These are phyloP conservation scores for Fomitopsis palustris DNA, from an alignment of 1,284 basidiomycete species.

Conservation along the genomic window DNA sequence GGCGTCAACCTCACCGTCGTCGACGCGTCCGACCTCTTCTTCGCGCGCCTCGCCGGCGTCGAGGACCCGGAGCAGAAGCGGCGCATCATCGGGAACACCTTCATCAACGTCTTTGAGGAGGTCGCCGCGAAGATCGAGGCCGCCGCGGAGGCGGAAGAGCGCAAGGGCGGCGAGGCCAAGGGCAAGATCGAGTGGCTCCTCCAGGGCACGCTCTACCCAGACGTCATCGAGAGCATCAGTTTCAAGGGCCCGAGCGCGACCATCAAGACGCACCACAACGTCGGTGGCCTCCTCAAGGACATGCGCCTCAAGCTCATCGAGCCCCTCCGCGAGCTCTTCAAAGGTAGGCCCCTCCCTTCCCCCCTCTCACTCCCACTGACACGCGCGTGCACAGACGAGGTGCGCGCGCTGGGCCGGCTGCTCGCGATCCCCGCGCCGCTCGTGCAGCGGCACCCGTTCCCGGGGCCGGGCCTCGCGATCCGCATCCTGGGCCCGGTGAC, in stretches of 20 bases:
- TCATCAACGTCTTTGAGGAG: constrained; percentile 96
- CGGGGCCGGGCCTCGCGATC: constrained; percentile 98
- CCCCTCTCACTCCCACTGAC: not conserved
- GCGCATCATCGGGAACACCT: constrained; percentile 99
- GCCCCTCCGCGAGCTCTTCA: constrained; percentile 96
- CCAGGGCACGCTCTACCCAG: constrained; percentile 98
- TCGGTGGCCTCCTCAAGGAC: constrained; percentile 93
- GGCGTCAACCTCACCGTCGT: constrained; percentile 97
- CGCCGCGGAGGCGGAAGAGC: constrained; percentile 73
- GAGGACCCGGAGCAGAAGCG: constrained; percentile 98
- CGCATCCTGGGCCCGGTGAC: constrained; percentile 96
- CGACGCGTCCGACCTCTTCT: constrained; percentile 93
- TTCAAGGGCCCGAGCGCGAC: constrained; percentile 99
- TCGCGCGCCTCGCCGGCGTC: constrained; percentile 84
- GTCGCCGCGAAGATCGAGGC: constrained; percentile 91
- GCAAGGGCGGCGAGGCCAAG: constrained; percentile 65
- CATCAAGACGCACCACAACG: constrained; percentile 99
- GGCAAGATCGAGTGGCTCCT: constrained; percentile 96
- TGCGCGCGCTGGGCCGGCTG: constrained; percentile 88
- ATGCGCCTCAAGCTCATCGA: constrained; percentile 99
- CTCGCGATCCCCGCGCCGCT: constrained; percentile 91
- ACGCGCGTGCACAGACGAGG: constrained; percentile 70
- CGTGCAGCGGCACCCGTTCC: constrained; percentile 98
- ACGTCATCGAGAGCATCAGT: constrained; percentile 99
- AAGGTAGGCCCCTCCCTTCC: constrained; percentile 54